Percentiles rank a stretch among this genome's conserved stretches.
phyloP scores from a whole-genome alignment of 2,329 filamentous ascomycete species.

The Penicillium brasilianum region DNA sequence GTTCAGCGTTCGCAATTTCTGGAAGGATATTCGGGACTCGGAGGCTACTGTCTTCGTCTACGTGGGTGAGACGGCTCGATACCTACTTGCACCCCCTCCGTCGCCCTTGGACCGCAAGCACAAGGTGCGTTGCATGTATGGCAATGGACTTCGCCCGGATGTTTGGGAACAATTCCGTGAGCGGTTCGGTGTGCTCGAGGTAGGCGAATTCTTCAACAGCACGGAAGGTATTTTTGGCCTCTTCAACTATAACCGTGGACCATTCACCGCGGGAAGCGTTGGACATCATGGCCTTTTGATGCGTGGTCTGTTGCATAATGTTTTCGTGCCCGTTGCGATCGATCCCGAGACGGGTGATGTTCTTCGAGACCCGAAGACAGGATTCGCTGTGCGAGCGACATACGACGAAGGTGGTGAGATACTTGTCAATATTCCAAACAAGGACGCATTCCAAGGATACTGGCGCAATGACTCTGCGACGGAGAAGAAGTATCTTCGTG shows the following conservation, averaged over 20 bases:
- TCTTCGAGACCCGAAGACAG: slow-evolving; percentile 67
- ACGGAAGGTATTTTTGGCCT: slow-evolving; percentile 72
- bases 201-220: slow-evolving; percentile 78
- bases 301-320: slow-evolving; percentile 58
- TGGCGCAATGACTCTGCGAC: slow-evolving; percentile 71
- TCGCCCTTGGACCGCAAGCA: slow-evolving; percentile 53
- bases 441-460: slow-evolving; percentile 70
- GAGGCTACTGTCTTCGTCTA: slow-evolving; percentile 74
- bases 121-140: slow-evolving; percentile 52
- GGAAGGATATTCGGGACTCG: slow-evolving; percentile 71
- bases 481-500: slow-evolving; percentile 65
- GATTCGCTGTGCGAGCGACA: slow-evolving; percentile 66
- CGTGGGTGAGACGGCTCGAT: slow-evolving; percentile 77
- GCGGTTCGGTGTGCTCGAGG: slow-evolving; percentile 57
- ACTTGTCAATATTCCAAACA: slow-evolving; percentile 64
- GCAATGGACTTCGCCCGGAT: slow-evolving; percentile 56
- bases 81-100: slow-evolving; percentile 69
- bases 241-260: slow-evolving; percentile 64
- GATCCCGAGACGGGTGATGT: slow-evolving; percentile 72
- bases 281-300: slow-evolving; percentile 72
- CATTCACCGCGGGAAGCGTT: slow-evolving; percentile 67
- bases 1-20: slow-evolving; percentile 73
- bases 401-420: slow-evolving; percentile 78
- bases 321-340: slow-evolving; percentile 69
- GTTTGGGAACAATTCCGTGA: slow-evolving; percentile 60